Base-by-base conservation (phyloP, 2,329 filamentous ascomycete genomes). In the Knoxdaviesia proteae region DNA sequence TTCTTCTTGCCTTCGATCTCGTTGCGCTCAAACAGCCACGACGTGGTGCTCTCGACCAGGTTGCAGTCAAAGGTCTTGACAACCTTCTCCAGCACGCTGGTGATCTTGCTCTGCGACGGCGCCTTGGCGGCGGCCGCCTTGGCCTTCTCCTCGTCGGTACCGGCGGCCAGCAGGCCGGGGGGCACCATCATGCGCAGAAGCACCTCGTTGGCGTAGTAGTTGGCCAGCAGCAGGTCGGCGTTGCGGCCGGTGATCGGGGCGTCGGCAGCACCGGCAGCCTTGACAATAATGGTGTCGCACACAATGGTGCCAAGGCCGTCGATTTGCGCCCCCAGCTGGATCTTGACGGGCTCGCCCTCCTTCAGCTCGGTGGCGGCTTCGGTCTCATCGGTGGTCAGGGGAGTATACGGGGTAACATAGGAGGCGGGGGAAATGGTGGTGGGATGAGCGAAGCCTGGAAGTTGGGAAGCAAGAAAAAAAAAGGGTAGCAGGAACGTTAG, bases 1-100 rank as follows among this genome's bases (percentile, higher is more conserved):
- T 94, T 96, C 78, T 94, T 94, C 69, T 80, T 59, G 54, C 83
- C 82, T 68, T 98, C 90, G 49, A 98, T 96, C 63, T 98, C 90
- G 63, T 96, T 94, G 60, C 83, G 82, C 57, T 84, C 86, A 59
- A 98, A 96, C 47, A 84, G 65, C 87, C 90, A 98, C 56, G 84
- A 93, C 38, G 90, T 98, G 49, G 90, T 98, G 71, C 87, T 93
- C 73, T 98, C 90, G 44, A 98, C 84, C 31, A 96, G 66, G 60
- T 79, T 92, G 70, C 82, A 87, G 47, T 84, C 87, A 62, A 92
- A 98, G 52, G 74, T 71, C 67, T 92, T 86, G 57, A 78, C 82
- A 39, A 96, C 74, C 71, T 90, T 94, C 64, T 94, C 86, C 41
- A 98, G 67, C 49, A 96, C 67, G 53, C 72, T 69, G 49, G 81